Base-by-base conservation (phyloP, 225 moss, liverwort and hornwort species). In the Marchantia paleacea region DNA sequence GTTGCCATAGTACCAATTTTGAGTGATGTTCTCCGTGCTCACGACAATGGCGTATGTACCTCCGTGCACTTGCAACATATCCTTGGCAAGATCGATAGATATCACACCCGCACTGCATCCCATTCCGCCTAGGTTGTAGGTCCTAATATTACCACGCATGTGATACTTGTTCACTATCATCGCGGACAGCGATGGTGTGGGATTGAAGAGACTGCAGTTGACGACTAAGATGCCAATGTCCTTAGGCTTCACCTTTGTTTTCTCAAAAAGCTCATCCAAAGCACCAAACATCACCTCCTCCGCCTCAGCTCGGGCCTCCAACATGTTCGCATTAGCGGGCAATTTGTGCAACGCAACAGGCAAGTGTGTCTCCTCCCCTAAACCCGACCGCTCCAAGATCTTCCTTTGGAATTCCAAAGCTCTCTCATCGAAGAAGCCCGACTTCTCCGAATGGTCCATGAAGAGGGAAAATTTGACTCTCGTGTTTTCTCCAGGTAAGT, bases 111-210 rank as follows among this genome's bases (percentile, higher is more conserved):
- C 80, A 71, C 80, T 80, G 62, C 80, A 80, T 29, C 80, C 80
- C 80, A 80, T 80, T 74, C 80, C 80, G n/a, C 80, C 80, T 8
- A 80, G 80, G 28, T 80, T 80, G 61, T 80, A 80, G 72, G 73
- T 73, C 52, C 73, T 73, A 16, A 74, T 80, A 12, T 74, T 80
- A 24, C 80, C 80, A 6, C 80, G 80, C 80, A 80, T 80, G 15
- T 62, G 72, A 51, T 80, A 80, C 74, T 74, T 80, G 60, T 80
- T 80, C 13, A 80, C 73, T 10, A 80, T 80, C 80, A 80, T 80
- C 48, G 80, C 80, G 20, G 80, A 80, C 20, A 80, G 80, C 28
- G 87, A 87, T 0, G 87, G 87, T 14, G 87, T 87, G 48, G 87
- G 87, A 26, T 87, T 87, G 80, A 87, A 80, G 24, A 80, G 80